Base-by-base conservation (phyloP, 202 grass and related monocot species). In the Schoenoplectus triqueter region DNA sequence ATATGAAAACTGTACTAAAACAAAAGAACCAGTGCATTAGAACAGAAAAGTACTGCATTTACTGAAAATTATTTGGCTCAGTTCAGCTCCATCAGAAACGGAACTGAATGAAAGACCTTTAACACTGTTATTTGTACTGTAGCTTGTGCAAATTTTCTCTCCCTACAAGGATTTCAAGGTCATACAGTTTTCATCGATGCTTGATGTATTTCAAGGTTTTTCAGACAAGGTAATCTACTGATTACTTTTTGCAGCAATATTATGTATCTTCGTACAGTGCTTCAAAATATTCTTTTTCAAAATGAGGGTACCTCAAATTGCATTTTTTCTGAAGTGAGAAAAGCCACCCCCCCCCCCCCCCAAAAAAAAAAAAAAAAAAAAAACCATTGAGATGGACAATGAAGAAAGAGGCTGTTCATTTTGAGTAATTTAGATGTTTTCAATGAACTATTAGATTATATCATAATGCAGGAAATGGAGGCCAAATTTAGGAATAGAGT, bases 181-280 rank as follows among this genome's bases (percentile, higher is more conserved):
- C 44, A 87, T 99, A 93, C 90, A 89, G 17, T 99, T 99, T 87
- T 96, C 96, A 31, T 96, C 96, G 48, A 99, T 99, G 91, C 86
- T 85, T 70, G 89, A 96, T 15, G 84, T 69, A 82, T 99, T 99
- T 51, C 31, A 84, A 73, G 93, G 93, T 78, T 99, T 99, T 89
- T 15, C 91, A 86, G 84, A 94, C 84, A 62, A 70, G 68, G 96
- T 99, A 91, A 91, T 87, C 68, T 88, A 15, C 9, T 76, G 7
- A 56, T 79, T 75, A 45, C 44, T 85, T 49, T 64, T 84, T 69
- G 75, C 4, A 61, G 15, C 55, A 19, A 47, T 84, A 52, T 47
- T 78, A 31, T n/a, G 10, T 2, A n/a, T 17, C 41, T 31, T 62
- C 60, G 13, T 59, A 15, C 66, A 8, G 41, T 48, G 22, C 55